phyloP scores from a whole-genome alignment of 768 basidiomycete genomes.

The Leccinum rimulosum region DNA sequence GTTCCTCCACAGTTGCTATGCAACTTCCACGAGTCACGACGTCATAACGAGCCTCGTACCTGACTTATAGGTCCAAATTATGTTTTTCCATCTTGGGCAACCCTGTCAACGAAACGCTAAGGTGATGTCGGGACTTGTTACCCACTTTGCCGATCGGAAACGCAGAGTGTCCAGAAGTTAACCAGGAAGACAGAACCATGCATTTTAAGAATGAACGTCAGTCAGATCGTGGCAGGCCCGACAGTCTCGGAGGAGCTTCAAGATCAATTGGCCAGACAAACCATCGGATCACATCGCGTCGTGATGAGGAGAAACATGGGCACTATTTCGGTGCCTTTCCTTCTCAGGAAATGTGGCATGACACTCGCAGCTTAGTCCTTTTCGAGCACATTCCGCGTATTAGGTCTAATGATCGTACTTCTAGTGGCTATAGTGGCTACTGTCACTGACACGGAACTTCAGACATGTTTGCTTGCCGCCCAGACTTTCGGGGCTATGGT shows the following conservation, averaged over 20 bases:
- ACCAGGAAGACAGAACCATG: neutral
- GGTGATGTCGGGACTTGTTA: neutral
- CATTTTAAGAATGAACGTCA: slow-evolving; percentile 19
- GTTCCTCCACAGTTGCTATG: neutral
- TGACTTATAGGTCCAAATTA: neutral
- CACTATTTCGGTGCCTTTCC: slow-evolving; percentile 59
- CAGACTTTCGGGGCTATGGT: slow-evolving; percentile 49
- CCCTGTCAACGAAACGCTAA: neutral
- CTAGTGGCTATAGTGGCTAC: neutral
- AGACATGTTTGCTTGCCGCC: slow-evolving; percentile 59
- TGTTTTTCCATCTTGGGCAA: neutral
- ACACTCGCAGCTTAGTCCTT: slow-evolving; percentile 51
- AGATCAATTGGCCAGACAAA: slow-evolving; percentile 50
- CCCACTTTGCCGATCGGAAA: neutral
- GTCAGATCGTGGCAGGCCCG: slow-evolving; percentile 38
- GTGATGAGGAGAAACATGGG: slow-evolving; percentile 51
- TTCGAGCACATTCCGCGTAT: slow-evolving; percentile 35
- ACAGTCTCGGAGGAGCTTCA: slow-evolving; percentile 44
- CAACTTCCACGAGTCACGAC: neutral
- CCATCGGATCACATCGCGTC: slow-evolving; percentile 45
- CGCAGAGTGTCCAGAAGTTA: neutral
- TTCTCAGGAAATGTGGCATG: slow-evolving; percentile 32
- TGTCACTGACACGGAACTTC: slow-evolving; percentile 30
- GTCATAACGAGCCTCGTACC: neutral
- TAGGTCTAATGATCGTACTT: slow-evolving; percentile 4